These are phyloP conservation scores for Rhizopus sp. DNA, from an alignment of 371 early-diverging fungal genomes.

Conservation along the genomic window DNA sequence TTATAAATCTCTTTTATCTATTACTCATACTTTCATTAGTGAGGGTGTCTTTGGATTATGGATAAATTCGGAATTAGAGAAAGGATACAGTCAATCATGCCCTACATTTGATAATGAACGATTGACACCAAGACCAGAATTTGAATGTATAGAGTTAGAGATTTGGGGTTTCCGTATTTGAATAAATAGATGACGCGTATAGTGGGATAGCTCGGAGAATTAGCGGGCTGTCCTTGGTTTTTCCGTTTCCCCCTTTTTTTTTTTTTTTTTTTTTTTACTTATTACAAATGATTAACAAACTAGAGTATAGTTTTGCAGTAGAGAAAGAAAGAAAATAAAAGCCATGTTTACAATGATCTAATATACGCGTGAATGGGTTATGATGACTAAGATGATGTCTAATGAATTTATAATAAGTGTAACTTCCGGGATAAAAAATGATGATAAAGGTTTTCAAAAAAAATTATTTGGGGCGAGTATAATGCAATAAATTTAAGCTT, in stretches of 20 bases:
- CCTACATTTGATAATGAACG: conserved; percentile 89
- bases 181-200: background rate
- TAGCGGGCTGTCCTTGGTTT: background rate
- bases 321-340: no score
- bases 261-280: no score
- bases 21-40: conserved; percentile 27
- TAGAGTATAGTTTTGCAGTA: background rate
- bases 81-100: conserved; percentile 79
- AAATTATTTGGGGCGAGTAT: background rate
- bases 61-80: conserved; percentile 86
- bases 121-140: conserved; percentile 41
- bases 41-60: conserved; percentile 90
- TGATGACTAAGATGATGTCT: no score
- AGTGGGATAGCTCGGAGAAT: background rate
- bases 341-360: no score
- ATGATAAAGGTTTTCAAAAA: no score
- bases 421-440: no score
- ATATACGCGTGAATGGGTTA: no score
- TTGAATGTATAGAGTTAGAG: conserved; percentile 29
- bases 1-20: background rate
- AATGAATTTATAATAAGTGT: no score
- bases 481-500: conserved; percentile 14
- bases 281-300: background rate
- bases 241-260: background rate
- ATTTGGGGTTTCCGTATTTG: conserved; percentile 30